Percentiles rank a stretch among this genome's conserved stretches.
phyloP scores from a whole-genome alignment of 371 early-diverging fungal species.

The Paraphysoderma sedebokerense region DNA sequence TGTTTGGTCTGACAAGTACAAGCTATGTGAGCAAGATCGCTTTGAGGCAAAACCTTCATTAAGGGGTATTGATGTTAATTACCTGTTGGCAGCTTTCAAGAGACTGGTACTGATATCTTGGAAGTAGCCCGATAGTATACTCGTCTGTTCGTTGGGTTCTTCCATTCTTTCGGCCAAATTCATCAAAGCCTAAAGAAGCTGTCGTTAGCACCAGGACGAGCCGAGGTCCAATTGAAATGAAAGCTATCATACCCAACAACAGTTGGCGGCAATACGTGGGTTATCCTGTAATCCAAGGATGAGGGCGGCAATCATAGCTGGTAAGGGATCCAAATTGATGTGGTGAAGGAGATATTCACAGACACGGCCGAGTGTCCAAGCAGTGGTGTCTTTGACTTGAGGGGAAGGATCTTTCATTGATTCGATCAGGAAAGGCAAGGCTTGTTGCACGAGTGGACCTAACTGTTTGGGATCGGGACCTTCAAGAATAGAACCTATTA shows the following conservation, averaged over 20 bases:
- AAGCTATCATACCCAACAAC: slow-evolving; percentile 77
- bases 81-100: slow-evolving; percentile 48
- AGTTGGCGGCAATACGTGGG: slow-evolving; percentile 76
- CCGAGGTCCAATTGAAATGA: no score
- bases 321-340: slow-evolving; percentile 53
- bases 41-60: not conserved
- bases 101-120: slow-evolving; percentile 56
- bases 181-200: slow-evolving; percentile 57
- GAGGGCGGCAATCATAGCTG: slow-evolving; percentile 56
- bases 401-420: slow-evolving; percentile 72
- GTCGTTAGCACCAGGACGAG: no score
- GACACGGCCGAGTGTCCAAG: slow-evolving; percentile 91
- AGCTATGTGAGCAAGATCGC: slow-evolving; percentile 3
- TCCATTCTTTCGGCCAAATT: slow-evolving; percentile 63
- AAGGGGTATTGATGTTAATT: not conserved
- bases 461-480: slow-evolving; percentile 59
- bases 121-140: slow-evolving; percentile 59
- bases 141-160: slow-evolving; percentile 34
- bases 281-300: slow-evolving; percentile 62
- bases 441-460: slow-evolving; percentile 50
- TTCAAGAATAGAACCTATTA: slow-evolving; percentile 91
- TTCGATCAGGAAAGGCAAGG: slow-evolving; percentile 65
- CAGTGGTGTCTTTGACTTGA: slow-evolving; percentile 85
- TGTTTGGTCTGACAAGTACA: slow-evolving; percentile 20
- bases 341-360: slow-evolving; percentile 49